phyloP scores from a whole-genome alignment of 2,329 filamentous ascomycete species.

The Alternaria sp. region DNA sequence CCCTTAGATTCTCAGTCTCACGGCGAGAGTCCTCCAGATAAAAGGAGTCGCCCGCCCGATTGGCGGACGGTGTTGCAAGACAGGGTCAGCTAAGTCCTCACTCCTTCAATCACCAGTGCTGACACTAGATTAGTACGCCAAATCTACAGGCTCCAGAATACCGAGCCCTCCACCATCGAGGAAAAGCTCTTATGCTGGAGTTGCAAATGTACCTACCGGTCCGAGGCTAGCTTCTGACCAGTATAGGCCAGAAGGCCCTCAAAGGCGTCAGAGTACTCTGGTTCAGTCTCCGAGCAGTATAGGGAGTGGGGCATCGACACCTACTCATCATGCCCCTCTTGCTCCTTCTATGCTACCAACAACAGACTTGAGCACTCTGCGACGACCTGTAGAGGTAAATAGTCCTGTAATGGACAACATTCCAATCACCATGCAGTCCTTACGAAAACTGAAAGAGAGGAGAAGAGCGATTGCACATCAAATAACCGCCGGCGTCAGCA shows the following conservation, averaged over 20 bases:
- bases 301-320: slow-evolving; percentile 31
- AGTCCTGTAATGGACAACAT: neutral
- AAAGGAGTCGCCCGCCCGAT: slow-evolving; percentile 18
- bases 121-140: slow-evolving; percentile 17
- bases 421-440: slow-evolving; percentile 10
- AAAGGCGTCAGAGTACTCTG: neutral
- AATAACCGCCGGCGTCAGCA: neutral
- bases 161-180: slow-evolving; percentile 18
- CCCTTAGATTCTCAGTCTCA: slow-evolving; percentile 19
- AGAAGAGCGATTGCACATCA: slow-evolving; percentile 12
- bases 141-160: neutral
- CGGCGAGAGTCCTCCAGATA: slow-evolving; percentile 31
- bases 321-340: slow-evolving; percentile 26
- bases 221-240: slow-evolving; percentile 19
- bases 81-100: slow-evolving; percentile 9
- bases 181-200: slow-evolving; percentile 19
- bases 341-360: slow-evolving; percentile 34
- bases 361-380: neutral
- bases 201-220: slow-evolving; percentile 7
- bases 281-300: slow-evolving; percentile 13
- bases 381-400: slow-evolving; percentile 2
- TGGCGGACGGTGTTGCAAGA: slow-evolving; percentile 6
- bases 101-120: neutral
- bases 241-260: slow-evolving; percentile 13
- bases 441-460: slow-evolving; percentile 13